Percentiles rank a stretch among this genome's conserved stretches.
phyloP scores from a whole-genome alignment of 208 protist species.

The Leishmania major region DNA sequence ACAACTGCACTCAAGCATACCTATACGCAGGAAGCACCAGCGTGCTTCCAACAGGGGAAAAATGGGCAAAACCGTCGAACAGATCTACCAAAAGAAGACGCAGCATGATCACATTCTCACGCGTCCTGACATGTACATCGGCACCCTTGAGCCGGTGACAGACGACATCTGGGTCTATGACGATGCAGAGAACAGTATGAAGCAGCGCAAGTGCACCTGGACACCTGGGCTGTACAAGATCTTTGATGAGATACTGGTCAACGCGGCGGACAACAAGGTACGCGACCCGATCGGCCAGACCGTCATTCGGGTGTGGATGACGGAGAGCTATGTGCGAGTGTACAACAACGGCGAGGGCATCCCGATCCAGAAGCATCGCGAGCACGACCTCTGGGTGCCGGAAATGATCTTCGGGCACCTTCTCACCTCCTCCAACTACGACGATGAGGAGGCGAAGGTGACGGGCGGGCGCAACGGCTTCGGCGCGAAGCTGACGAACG shows the following conservation, averaged over 20 bases:
- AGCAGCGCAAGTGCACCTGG: slow-evolving; percentile 94
- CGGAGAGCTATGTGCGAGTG: slow-evolving; percentile 96
- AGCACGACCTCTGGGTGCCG: slow-evolving; percentile 98
- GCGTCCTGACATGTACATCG: slow-evolving; percentile 99
- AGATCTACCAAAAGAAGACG: slow-evolving; percentile 98
- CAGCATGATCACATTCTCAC: slow-evolving; percentile 98
- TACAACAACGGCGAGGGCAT: slow-evolving; percentile 99
- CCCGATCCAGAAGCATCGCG: slow-evolving; percentile 96
- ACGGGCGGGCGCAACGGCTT: slow-evolving; percentile 97
- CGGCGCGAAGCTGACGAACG: slow-evolving; percentile 99
- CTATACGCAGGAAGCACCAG: slow-evolving; percentile 17
- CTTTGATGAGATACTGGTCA: slow-evolving; percentile 99
- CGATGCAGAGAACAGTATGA: slow-evolving; percentile 91
- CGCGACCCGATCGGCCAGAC: slow-evolving; percentile 93
- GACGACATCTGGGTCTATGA: slow-evolving; percentile 97
- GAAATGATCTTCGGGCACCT: slow-evolving; percentile 99
- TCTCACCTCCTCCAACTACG: slow-evolving; percentile 99
- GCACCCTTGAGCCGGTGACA: slow-evolving; percentile 90
- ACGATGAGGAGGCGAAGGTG: slow-evolving; percentile 98
- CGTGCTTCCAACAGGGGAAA: not conserved
- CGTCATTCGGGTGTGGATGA: slow-evolving; percentile 96
- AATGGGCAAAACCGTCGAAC: slow-evolving; percentile 87
- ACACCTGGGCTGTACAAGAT: slow-evolving; percentile 99
- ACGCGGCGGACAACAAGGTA: slow-evolving; percentile 99
- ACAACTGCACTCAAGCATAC: slow-evolving; percentile 24